Conservation (phyloP, 768 basidiomycete species). For the Lactifluus pinguis region DNA sequence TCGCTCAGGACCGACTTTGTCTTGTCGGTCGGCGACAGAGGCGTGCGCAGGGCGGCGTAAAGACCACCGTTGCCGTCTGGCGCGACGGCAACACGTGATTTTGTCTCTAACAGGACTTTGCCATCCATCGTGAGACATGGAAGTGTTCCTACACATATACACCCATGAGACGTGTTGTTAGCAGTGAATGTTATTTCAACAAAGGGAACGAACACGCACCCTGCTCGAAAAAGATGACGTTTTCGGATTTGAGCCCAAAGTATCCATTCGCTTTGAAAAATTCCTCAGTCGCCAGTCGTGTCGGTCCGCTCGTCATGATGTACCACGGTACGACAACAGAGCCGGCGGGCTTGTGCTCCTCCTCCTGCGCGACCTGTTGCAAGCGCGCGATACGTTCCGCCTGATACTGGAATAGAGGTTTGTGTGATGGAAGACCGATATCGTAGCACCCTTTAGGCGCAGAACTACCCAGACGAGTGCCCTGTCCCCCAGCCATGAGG, state of each 20-base stretch:
- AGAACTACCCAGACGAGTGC: slow-evolving; percentile 83
- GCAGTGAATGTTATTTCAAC: background rate
- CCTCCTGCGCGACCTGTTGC: slow-evolving; percentile 62
- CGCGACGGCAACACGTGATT: slow-evolving; percentile 80
- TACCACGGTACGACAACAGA: slow-evolving; percentile 89
- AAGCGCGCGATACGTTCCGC: slow-evolving; percentile 88
- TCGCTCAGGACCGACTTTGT: slow-evolving; percentile 76
- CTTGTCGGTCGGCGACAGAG: slow-evolving; percentile 50
- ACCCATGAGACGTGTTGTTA: background rate
- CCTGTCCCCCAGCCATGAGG: slow-evolving; percentile 98
- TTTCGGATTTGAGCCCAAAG: slow-evolving; percentile 73
- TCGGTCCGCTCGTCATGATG: slow-evolving; percentile 98
- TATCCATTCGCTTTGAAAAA: slow-evolving; percentile 71
- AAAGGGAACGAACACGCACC: slow-evolving; percentile 38
- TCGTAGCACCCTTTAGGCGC: slow-evolving; percentile 98
- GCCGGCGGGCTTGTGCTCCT: slow-evolving; percentile 41
- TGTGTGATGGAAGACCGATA: slow-evolving; percentile 88
- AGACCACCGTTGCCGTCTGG: slow-evolving; percentile 98
- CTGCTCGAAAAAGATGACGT: slow-evolving; percentile 95
- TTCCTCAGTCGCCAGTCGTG: slow-evolving; percentile 72
- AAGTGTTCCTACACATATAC: slow-evolving; percentile 59
- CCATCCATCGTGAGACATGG: slow-evolving; percentile 94
- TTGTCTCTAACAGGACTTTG: slow-evolving; percentile 79
- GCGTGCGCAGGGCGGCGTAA: slow-evolving; percentile 84
- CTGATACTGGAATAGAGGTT: slow-evolving; percentile 92